Conservation (phyloP, 106 monocot species). For the Allium fistulosum region DNA sequence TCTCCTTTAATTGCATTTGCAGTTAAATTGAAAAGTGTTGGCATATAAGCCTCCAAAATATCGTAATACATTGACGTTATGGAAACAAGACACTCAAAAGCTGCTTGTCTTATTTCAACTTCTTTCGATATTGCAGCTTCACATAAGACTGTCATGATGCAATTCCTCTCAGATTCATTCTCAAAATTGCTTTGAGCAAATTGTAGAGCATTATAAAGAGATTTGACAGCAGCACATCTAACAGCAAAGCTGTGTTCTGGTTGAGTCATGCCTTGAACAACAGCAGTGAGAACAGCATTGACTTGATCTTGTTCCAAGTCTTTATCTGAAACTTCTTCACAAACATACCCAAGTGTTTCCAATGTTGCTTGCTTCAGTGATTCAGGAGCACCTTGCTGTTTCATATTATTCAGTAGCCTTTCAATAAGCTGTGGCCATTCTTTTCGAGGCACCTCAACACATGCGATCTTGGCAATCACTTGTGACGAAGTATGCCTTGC, state of each 20-base stretch:
- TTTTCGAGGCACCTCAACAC: conserved; percentile 18
- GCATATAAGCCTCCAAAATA: conserved; percentile 14
- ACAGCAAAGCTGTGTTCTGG: conserved; percentile 11
- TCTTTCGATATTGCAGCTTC: conserved; percentile 16
- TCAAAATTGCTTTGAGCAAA: conserved; percentile 26
- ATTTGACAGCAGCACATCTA: conserved; percentile 16
- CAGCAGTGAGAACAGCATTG: conserved; percentile 24
- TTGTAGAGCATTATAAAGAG: conserved; percentile 21
- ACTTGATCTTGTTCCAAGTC: conserved; percentile 26
- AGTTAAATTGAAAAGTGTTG: conserved; percentile 14
- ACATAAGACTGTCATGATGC: conserved; percentile 22
- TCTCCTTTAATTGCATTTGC: conserved; percentile 20
- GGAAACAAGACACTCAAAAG: conserved; percentile 24
- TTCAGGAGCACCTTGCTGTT: conserved; percentile 10
- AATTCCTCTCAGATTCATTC: conserved; percentile 19
- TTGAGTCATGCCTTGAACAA: conserved; percentile 20
- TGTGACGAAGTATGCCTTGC: conserved; percentile 22
- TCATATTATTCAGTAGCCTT: conserved; percentile 12
- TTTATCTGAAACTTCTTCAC: conserved; percentile 22
- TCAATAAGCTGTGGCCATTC: conserved; percentile 22
- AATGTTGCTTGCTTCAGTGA: conserved; percentile 18
- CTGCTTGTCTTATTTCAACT: conserved; percentile 19
- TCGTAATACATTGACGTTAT: conserved; percentile 25
- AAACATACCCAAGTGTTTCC: conserved; percentile 20
- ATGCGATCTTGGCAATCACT: conserved; percentile 22